Percentiles rank a stretch among this genome's conserved stretches.
These are phyloP conservation scores for Wickerhamomyces queroliae DNA, from an alignment of 805 yeast species.

Conservation along the genomic window DNA sequence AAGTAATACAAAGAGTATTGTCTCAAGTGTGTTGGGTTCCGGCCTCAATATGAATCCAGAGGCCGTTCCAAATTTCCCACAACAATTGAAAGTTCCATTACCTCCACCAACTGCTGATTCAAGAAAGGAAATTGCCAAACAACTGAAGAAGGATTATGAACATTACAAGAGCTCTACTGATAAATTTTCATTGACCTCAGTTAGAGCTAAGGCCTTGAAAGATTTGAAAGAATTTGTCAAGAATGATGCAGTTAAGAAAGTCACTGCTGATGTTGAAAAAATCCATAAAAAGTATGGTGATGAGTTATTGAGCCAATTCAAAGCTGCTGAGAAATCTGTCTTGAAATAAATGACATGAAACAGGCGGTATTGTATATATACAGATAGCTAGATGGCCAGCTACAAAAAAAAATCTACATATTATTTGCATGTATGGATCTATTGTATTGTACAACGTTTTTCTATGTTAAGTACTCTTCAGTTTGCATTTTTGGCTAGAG, in stretches of 20 bases:
- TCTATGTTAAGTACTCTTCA: conserved; percentile 9
- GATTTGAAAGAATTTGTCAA: conserved; percentile 45
- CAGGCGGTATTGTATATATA: too few species aligned
- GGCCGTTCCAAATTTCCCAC: conserved; percentile 64
- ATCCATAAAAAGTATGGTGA: conserved; percentile 59
- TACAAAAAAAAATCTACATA: not conserved
- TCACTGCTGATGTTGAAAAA: conserved; percentile 59
- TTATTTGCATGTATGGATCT: too few species aligned
- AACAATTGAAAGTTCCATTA: conserved; percentile 63
- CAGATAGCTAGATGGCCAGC: too few species aligned
- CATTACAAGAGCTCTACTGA: conserved; percentile 46
- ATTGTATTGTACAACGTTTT: too few species aligned
- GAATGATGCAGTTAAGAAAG: conserved; percentile 49
- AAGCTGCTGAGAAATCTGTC: conserved; percentile 45
- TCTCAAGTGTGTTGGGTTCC: conserved; percentile 64
- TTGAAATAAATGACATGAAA: conserved; percentile 10
- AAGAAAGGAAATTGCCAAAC: conserved; percentile 46
- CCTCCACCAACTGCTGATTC: conserved; percentile 73
- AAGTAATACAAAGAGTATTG: conserved; percentile 56
- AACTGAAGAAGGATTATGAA: conserved; percentile 63
- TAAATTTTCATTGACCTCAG: conserved; percentile 45
- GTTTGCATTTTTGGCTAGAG: conserved; percentile 43
- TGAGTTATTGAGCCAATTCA: conserved; percentile 50
- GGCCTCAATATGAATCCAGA: conserved; percentile 78
- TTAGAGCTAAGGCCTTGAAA: conserved; percentile 55